Percentiles rank a stretch among this genome's conserved stretches.
These are phyloP conservation scores for Calonectria leucothoes DNA, from an alignment of 2,329 filamentous ascomycete genomes.

Conservation along the genomic window DNA sequence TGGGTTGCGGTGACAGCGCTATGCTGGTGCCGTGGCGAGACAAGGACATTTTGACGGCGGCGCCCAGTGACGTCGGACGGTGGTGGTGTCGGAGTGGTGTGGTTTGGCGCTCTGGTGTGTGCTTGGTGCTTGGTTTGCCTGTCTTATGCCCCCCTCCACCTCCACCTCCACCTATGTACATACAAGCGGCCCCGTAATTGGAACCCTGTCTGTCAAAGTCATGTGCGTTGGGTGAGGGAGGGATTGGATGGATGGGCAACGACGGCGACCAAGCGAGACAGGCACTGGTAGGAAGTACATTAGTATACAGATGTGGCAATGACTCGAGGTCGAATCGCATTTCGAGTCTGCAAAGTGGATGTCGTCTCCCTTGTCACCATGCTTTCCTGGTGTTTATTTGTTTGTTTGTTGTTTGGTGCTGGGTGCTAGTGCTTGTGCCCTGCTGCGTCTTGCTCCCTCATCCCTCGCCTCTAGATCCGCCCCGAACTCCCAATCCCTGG, in stretches of 20 bases:
- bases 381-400: conserved; percentile 1
- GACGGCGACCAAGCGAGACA: background rate
- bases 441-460: background rate
- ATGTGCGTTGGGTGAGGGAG: conserved; percentile 21
- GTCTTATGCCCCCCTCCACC: background rate
- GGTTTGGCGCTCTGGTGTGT: conserved; percentile 26
- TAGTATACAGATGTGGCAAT: background rate
- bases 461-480: background rate
- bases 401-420: conserved; percentile 12
- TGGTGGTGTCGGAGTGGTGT: conserved; percentile 44
- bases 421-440: background rate
- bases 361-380: conserved; percentile 24
- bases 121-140: conserved; percentile 8
- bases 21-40: background rate
- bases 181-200: conserved; percentile 2
- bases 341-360: conserved; percentile 24
- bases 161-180: background rate
- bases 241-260: conserved; percentile 7
- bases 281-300: background rate
- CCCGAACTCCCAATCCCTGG: background rate
- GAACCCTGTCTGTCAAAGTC: conserved; percentile 21
- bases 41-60: background rate
- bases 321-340: conserved; percentile 16
- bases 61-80: conserved; percentile 36
- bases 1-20: conserved; percentile 1